Base-by-base conservation (phyloP, 2,329 filamentous ascomycete genomes). In the Metarhizium sp. region DNA sequence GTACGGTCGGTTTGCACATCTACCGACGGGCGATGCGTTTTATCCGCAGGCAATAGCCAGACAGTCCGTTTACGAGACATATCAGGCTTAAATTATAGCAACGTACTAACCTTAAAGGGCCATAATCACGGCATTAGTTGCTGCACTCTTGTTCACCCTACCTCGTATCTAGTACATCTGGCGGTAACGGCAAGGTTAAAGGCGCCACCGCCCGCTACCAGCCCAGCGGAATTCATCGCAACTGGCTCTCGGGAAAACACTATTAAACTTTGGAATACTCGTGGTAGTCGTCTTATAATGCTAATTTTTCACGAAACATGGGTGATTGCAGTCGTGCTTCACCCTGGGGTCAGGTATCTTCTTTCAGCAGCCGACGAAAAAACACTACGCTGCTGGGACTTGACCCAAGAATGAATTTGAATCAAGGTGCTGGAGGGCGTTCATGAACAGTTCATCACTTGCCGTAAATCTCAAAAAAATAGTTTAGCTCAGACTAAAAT, bases 271-370 rank as follows among this genome's bases (percentile, higher is more conserved):
- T 96, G 91, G 90, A 89, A 95, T 67, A 80, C 85, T 11, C 81
- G 90, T 53, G 92, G 92, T 34, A 90, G 86, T 14, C 82, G 90
- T 59, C 84, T 96, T 66, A 92, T 90, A 67, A 94, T 88, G 0
- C 76, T 97, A 2, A 74, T 84, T 1, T 92, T 92, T 2, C 92
- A 96, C 67, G 92, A 25, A 96, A 96, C 96, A 68, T 97, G 92
- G 92, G 84, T 97, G 6, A 84, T 90, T 30, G 87, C 81, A 0
- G 71, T 96, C 4, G 84, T 90, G 10, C 96, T 96, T 69, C 92
- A 96, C 64, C 92, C 92, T 0, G 88, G 90, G 8, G 92, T 92
- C 45, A 95, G 92, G 70, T 96, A 94, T 65, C 78, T 97, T 1
- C 73, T 97, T 7, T 92, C 87, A 5, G 90, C 88, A 18, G 81